Base-by-base conservation (phyloP, 2,329 filamentous ascomycete genomes). In the Dryadomyces sulphureus region DNA sequence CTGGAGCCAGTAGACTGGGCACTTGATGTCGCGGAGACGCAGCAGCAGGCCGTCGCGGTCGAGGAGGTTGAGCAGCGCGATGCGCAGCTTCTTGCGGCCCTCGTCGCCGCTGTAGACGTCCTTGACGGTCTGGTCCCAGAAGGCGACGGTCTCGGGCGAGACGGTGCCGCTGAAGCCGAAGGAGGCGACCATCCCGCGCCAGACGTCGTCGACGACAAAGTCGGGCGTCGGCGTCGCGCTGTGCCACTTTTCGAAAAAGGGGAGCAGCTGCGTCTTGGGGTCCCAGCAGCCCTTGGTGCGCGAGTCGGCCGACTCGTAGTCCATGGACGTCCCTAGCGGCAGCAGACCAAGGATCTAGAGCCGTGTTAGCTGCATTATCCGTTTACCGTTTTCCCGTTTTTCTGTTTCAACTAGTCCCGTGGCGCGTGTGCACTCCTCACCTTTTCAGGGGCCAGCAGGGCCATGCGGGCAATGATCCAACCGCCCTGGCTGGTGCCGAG, bases 401-500 rank as follows among this genome's bases (percentile, higher is more conserved):
- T 32, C 27, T 32, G 27, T 32, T 32, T 32, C 27, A 32, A 14
- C 27, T 32, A 32, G 16, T 14, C 27, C 4, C 27, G n/a, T n/a
- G n/a, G n/a, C 27, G 9, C 11, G 27, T 9, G 12, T 17, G 21
- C 21, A 35, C n/a, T 9, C 25, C 43, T 45, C 59, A 68, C 68
- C 58, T 59, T 65, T 36, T 66, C 60, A 7, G 68, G 68, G 5
- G 64, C 68, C 20, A 74, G 52, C 17, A 74, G 58, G 6, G 70
- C 70, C 66, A 74, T 72, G n/a, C 70, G 62, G 4, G 61, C 56
- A 3, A 66, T 64, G 19, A 74, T 61, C 69, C 69, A 74, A 2
- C 69, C 71, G n/a, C 70, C 70, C 55, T 73, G 69, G 46, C 66
- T 70, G 7, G 69, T 72, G 14, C 71, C 71, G 5, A 73, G 55